These are phyloP conservation scores for Saposhnikovia divaricata DNA, from an alignment of 129 eudicot genomes.

Conservation along the genomic window DNA sequence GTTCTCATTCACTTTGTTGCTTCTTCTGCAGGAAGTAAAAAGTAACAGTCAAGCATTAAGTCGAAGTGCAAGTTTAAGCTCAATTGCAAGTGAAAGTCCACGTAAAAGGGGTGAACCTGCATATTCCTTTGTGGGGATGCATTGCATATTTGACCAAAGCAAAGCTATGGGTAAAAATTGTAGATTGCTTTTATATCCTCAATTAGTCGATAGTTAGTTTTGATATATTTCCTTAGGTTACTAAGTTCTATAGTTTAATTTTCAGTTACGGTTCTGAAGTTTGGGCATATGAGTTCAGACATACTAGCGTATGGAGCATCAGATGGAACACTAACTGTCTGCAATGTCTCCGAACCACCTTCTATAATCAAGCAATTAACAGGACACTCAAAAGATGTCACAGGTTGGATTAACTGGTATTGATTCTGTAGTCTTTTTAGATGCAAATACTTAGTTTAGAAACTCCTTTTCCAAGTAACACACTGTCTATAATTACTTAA, in stretches of 20 bases:
- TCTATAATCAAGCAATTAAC: conserved; percentile 55
- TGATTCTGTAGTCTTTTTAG: conserved; percentile 45
- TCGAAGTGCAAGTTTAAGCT: conserved; percentile 50
- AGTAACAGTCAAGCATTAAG: conserved; percentile 60
- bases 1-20: background rate
- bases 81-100: conserved; percentile 53
- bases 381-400: conserved; percentile 97
- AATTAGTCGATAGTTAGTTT: background rate
- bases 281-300: conserved; percentile 97
- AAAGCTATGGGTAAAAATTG: conserved; percentile 74
- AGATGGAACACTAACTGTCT: conserved; percentile 85
- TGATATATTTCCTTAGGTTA: background rate
- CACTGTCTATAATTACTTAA: background rate
- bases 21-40: conserved; percentile 42
- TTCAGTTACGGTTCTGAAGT: conserved; percentile 87
- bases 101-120: conserved; percentile 70
- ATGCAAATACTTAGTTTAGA: conserved; percentile 9
- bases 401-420: conserved; percentile 90
- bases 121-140: conserved; percentile 98
- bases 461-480: background rate
- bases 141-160: conserved; percentile 97
- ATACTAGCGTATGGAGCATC: conserved; percentile 95
- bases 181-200: background rate
- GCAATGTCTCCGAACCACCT: conserved; percentile 74
- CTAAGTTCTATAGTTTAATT: conserved; percentile 11